Base-by-base conservation (phyloP, 257 asterid species). In the Agastache rugosa region DNA sequence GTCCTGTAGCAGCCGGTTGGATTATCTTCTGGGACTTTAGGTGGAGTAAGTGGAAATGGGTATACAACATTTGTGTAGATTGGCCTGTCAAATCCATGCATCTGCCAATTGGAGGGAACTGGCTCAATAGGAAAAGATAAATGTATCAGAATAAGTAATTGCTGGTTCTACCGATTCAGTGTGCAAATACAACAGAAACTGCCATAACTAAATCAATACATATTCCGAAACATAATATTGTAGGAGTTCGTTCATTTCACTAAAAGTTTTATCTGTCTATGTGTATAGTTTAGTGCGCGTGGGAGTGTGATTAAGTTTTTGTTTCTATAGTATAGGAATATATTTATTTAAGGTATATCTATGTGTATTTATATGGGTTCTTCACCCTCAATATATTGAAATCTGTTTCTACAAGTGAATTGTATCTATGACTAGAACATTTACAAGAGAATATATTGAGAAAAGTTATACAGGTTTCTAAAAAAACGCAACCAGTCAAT, bases 91-190 rank as follows among this genome's bases (percentile, higher is more conserved):
- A 76, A 89, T 79, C 99, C 99, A 84, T 92, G 98, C 97, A 89
- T 84, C 93, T 94, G 98, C 99, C 99, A 94, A 79, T 90, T 94
- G 64, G 98, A 94, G 70, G 99, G 99, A 82, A 94, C 99, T 94
- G 96, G 80, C 77, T 68, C 79, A 77, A 84, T 29, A 69, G 60
- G 44, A 76, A 73, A 72, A 59, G 68, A 77, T 11, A 73, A 63
- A 60, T 47, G 61, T 61, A 77, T 79, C 75, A 87, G 77, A 61
- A 56, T 69, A 65, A 51, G 29, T 34, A 74, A 54, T 34, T 20
- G 51, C 75, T 55, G 74, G 53, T 62, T 29, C 69, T 51, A 69
- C 59, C 29, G 42, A 41, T 72, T 54, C 59, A 55, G 11, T 20
- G 41, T 25, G 34, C 51, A 71, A 29, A 39, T 72, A 58, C 2